phyloP scores from a whole-genome alignment of 129 eudicot genomes.

The Tagetes erecta region DNA sequence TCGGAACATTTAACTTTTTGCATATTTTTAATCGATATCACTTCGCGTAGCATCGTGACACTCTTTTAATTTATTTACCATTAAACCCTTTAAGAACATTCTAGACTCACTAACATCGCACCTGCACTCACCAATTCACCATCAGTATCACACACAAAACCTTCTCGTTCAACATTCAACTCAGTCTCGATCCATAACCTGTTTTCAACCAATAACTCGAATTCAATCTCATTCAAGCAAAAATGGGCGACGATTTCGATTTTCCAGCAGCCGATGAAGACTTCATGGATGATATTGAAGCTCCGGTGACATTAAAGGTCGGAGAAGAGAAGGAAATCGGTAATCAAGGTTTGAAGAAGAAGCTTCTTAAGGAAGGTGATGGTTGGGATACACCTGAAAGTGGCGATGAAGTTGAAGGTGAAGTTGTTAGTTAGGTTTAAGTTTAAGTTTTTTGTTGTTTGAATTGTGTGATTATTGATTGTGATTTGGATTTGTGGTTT shows the following conservation, averaged over 20 bases:
- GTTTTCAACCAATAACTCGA: too few species aligned
- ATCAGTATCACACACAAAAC: background rate
- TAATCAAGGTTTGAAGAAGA: slow-evolving; percentile 71
- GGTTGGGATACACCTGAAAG: slow-evolving; percentile 76
- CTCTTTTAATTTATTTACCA: too few species aligned
- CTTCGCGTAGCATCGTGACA: too few species aligned
- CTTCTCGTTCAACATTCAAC: background rate
- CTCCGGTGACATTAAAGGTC: slow-evolving; percentile 44
- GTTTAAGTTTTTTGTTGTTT: background rate
- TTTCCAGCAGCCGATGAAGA: background rate
- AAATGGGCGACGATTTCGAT: background rate
- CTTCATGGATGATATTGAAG: slow-evolving; percentile 37
- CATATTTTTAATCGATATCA: too few species aligned
- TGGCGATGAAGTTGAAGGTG: slow-evolving; percentile 88
- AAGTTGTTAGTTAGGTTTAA: background rate
- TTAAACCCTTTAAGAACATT: too few species aligned
- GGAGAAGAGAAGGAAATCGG: slow-evolving; percentile 94
- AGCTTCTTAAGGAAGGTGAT: slow-evolving; percentile 75
- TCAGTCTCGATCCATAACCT: background rate
- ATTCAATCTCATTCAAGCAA: background rate
- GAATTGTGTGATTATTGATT: background rate
- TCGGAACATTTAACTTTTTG: too few species aligned
- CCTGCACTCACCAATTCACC: too few species aligned
- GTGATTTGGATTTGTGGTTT: background rate
- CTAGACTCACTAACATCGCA: too few species aligned